Evolutionary conservation across 2,329 filamentous ascomycete species (phyloP).

Genomic region (Colletotrichum musicola): DNA sequence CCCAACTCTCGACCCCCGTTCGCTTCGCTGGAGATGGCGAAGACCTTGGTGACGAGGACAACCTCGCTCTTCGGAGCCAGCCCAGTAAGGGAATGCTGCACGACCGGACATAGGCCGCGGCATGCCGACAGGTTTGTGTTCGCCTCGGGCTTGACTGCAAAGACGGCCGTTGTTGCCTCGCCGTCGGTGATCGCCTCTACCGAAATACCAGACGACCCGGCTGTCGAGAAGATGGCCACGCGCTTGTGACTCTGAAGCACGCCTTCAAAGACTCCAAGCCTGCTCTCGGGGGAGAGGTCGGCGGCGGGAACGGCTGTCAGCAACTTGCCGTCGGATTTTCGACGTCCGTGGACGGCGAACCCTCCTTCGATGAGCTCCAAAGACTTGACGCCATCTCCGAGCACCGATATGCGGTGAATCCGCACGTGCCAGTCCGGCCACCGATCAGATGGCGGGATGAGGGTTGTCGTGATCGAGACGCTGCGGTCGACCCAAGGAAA

Average conservation of each 20-base stretch:
- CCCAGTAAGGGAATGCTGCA: background rate
- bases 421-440: conserved; percentile 52
- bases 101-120: conserved; percentile 41
- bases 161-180: background rate
- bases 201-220: background rate
- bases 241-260: conserved; percentile 3
- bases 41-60: conserved; percentile 24
- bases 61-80: conserved; percentile 1
- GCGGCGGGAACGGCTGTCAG: too few relatives aligned
- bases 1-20: background rate
- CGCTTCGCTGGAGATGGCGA: conserved; percentile 26
- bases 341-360: conserved; percentile 41
- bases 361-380: conserved; percentile 42
- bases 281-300: too few relatives aligned
- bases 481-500: conserved; percentile 46
- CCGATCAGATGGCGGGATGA: conserved; percentile 45
- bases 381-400: background rate
- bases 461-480: conserved; percentile 44
- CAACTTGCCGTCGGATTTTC: conserved; percentile 11
- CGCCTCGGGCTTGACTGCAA: conserved; percentile 42
- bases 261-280: conserved; percentile 2
- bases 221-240: conserved; percentile 18
- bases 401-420: conserved; percentile 41
- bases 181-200: background rate
- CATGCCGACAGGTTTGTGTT: conserved; percentile 44